Conservation (phyloP, 495 filamentous ascomycete species). For the Penicillium steckii region DNA sequence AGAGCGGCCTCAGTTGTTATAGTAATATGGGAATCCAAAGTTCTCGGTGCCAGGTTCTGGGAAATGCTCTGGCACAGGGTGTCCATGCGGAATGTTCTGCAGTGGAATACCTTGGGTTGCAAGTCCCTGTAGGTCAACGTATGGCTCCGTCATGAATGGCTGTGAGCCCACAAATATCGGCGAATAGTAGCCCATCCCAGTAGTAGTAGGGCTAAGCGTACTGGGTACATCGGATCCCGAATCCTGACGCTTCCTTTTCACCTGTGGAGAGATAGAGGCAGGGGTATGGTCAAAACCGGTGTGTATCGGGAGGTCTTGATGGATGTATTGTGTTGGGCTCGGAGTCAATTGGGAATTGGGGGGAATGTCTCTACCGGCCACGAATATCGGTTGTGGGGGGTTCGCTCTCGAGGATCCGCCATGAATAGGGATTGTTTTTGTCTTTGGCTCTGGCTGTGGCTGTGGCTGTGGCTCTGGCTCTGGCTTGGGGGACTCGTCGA, state of each 20-base stretch:
- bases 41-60: constrained; percentile 18
- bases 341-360: constrained; percentile 2
- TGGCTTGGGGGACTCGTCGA: not conserved
- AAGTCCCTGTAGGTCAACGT: constrained; percentile 15
- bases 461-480: constrained; percentile 7
- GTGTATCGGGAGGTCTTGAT: constrained; percentile 12
- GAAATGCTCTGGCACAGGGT: constrained; percentile 7
- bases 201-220: constrained; percentile 16
- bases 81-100: constrained; percentile 8
- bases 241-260: constrained; percentile 24
- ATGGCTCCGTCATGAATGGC: constrained; percentile 22
- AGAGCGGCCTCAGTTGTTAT: constrained; percentile 11
- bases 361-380: not conserved
- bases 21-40: constrained; percentile 33
- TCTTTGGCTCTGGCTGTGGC: constrained; percentile 1
- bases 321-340: constrained; percentile 9
- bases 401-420: not conserved
- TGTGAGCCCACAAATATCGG: constrained; percentile 15
- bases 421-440: constrained; percentile 5
- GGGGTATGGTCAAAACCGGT: not conserved
- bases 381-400: constrained; percentile 1
- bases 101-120: constrained; percentile 3
- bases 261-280: constrained; percentile 8
- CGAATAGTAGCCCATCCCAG: constrained; percentile 15
- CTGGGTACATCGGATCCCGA: constrained; percentile 15